Percentiles rank a stretch among this genome's conserved stretches.
Evolutionary conservation across 2,329 filamentous ascomycete genomes (phyloP).

Genomic region (Chlorencoelia australis): DNA sequence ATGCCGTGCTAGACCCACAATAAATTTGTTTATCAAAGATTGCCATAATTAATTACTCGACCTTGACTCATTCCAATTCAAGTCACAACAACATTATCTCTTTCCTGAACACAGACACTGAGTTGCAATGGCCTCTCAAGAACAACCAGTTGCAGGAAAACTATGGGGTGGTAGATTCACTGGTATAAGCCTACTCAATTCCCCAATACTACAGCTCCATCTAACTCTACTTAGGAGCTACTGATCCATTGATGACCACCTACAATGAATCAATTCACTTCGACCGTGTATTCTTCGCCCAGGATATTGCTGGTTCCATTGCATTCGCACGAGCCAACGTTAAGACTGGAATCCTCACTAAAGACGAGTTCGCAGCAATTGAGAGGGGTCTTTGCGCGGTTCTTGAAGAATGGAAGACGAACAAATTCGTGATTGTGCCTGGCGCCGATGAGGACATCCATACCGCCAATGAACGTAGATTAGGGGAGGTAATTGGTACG

Average conservation of each 20-base stretch:
- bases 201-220: not conserved
- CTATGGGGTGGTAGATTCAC: constrained; percentile 54
- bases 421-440: constrained; percentile 40
- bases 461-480: constrained; percentile 60
- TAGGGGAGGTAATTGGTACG: constrained; percentile 80
- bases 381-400: constrained; percentile 57
- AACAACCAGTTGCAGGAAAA: too few species aligned
- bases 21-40: too few species aligned
- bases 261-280: constrained; percentile 78
- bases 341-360: constrained; percentile 62
- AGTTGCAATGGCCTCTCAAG: too few species aligned
- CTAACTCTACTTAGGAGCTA: constrained; percentile 45
- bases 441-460: constrained; percentile 52
- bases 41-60: too few species aligned
- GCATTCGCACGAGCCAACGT: constrained; percentile 74
- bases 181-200: constrained; percentile 28
- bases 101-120: too few species aligned
- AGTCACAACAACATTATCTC: too few species aligned
- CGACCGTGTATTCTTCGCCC: constrained; percentile 66
- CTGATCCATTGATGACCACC: constrained; percentile 76
- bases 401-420: constrained; percentile 42
- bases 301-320: constrained; percentile 73
- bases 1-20: too few species aligned
- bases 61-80: too few species aligned
- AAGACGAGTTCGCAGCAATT: constrained; percentile 64